phyloP scores from a whole-genome alignment of 495 filamentous ascomycete species.

The Neurospora terricola region DNA sequence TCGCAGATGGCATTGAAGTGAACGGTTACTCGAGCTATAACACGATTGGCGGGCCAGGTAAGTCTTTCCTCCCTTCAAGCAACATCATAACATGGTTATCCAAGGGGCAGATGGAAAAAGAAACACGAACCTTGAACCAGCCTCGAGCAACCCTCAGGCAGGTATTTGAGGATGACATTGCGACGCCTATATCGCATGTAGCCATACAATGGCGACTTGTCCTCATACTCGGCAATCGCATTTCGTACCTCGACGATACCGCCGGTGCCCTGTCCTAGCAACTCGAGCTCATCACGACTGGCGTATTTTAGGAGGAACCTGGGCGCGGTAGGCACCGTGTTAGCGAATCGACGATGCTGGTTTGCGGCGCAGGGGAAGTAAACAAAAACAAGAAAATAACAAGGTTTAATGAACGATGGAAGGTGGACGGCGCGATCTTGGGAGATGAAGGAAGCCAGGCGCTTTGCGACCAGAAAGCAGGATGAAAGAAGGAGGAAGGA shows the following conservation, averaged over 20 bases:
- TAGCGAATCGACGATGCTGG: conserved; percentile 4
- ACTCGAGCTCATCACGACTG: conserved; percentile 77
- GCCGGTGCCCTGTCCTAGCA: conserved; percentile 67
- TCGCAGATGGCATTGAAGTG: conserved; percentile 84
- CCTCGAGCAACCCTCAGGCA: conserved; percentile 82
- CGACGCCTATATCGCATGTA: conserved; percentile 82
- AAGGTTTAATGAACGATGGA: neutral
- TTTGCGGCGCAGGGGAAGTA: neutral
- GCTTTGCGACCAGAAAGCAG: neutral
- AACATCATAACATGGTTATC: neutral
- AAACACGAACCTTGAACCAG: conserved; percentile 69
- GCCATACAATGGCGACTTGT: conserved; percentile 81
- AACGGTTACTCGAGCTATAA: conserved; percentile 77
- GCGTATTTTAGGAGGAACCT: conserved; percentile 95
- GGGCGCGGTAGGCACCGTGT: conserved; percentile 7
- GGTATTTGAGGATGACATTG: conserved; percentile 84
- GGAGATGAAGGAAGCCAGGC: neutral
- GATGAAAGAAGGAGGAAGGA: neutral
- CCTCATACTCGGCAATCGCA: conserved; percentile 65
- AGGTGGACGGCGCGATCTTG: neutral
- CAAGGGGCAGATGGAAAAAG: conserved; percentile 2
- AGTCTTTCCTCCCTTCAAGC: conserved; percentile 3
- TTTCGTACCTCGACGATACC: conserved; percentile 78
- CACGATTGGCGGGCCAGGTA: conserved; percentile 1
- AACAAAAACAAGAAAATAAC: neutral